Evolutionary conservation across 164 flowering plant genomes (phyloP).

Genomic region (Dillenia suffruticosa): DNA sequence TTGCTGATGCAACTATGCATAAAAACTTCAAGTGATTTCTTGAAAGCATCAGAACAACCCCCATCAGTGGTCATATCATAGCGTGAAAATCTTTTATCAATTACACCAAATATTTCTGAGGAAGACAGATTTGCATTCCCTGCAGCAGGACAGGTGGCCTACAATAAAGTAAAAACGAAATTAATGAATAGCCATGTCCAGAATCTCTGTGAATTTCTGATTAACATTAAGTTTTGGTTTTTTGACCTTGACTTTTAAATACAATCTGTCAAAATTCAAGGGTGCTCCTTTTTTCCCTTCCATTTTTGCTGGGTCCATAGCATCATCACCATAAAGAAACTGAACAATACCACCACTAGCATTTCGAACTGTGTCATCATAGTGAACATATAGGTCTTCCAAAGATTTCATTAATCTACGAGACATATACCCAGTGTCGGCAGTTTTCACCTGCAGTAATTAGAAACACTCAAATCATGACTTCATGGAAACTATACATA

Average conservation of each 20-base stretch:
- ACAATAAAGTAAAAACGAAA: conserved; percentile 6
- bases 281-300: conserved; percentile 77
- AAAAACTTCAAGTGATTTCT: conserved; percentile 33
- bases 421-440: conserved; percentile 98
- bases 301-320: conserved; percentile 95
- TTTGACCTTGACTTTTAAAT: conserved; percentile 66
- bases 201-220: not conserved
- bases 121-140: conserved; percentile 35
- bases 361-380: conserved; percentile 82
- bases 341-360: conserved; percentile 78
- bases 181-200: not conserved
- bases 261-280: conserved; percentile 70
- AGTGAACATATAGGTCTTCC: conserved; percentile 78
- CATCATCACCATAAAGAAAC: conserved; percentile 95
- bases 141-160: conserved; percentile 82
- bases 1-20: conserved; percentile 18
- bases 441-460: conserved; percentile 86
- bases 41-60: conserved; percentile 55
- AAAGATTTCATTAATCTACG: conserved; percentile 88
- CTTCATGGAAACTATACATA: too few species aligned
- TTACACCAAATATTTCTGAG: conserved; percentile 29
- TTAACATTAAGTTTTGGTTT: not conserved
- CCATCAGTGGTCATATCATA: conserved; percentile 34
- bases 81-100: conserved; percentile 30
- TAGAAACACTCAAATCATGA: not conserved